These are phyloP conservation scores for Schizochytrium sp. DNA, from an alignment of 108 stramenopile genomes.

Conservation along the genomic window DNA sequence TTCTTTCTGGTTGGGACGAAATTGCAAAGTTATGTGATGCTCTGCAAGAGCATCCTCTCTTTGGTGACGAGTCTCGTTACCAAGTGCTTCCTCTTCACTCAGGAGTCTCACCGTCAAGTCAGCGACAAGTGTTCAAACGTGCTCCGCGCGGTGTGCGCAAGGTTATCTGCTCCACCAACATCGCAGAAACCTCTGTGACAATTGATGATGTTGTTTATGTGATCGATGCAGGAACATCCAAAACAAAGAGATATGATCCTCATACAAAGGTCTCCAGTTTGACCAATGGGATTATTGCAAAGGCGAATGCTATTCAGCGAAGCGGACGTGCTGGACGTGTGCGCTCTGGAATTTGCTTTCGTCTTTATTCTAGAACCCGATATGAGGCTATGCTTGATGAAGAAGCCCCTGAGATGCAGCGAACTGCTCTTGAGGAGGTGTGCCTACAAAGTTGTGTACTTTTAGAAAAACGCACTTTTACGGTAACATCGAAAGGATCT, in stretches of 20 bases:
- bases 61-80: background rate
- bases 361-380: slow-evolving; percentile 84
- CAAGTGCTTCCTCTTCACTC: slow-evolving; percentile 74
- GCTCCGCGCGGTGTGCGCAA: slow-evolving; percentile 77
- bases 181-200: slow-evolving; percentile 94
- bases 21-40: slow-evolving; percentile 84
- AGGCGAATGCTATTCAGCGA: slow-evolving; percentile 90
- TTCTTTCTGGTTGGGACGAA: slow-evolving; percentile 92
- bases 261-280: slow-evolving; percentile 81
- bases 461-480: background rate
- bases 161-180: slow-evolving; percentile 88
- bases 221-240: slow-evolving; percentile 67
- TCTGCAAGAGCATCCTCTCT: slow-evolving; percentile 67
- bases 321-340: slow-evolving; percentile 94
- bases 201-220: slow-evolving; percentile 84
- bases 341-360: slow-evolving; percentile 86
- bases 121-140: slow-evolving; percentile 67
- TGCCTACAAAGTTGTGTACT: slow-evolving; percentile 81
- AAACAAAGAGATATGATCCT: slow-evolving; percentile 74
- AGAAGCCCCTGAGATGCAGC: slow-evolving; percentile 85
- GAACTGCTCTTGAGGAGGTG: slow-evolving; percentile 89
- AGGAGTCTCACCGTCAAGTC: slow-evolving; percentile 67
- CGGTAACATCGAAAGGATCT: background rate
- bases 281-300: slow-evolving; percentile 84
- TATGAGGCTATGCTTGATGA: slow-evolving; percentile 76